A percentile compares a stretch with the other conserved stretches of the same genome.
Conservation (phyloP, 2,329 filamentous ascomycete genomes). For the Lasiodiplodia sp. region DNA sequence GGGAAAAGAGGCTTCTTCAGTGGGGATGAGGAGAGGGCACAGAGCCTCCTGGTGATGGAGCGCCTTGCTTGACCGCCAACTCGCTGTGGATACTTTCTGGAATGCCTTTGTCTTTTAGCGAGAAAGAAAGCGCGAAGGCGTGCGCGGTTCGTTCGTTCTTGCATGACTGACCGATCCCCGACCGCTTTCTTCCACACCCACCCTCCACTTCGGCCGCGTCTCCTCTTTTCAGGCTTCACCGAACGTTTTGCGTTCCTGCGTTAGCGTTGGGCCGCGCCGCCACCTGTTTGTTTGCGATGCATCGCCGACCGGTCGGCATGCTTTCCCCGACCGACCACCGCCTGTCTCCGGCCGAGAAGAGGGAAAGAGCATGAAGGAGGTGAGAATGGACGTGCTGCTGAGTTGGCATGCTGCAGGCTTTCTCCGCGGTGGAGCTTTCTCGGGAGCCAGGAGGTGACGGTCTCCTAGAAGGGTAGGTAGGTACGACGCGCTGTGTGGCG, state of each 20-base stretch:
- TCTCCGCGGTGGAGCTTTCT: neutral
- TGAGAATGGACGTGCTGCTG: neutral
- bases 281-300: too few species aligned
- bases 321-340: neutral
- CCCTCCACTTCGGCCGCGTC: neutral
- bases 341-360: neutral
- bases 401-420: neutral
- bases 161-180: neutral
- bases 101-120: neutral
- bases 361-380: neutral
- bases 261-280: neutral
- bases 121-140: neutral
- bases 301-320: neutral
- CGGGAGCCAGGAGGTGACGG: neutral
- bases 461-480: neutral
- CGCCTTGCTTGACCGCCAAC: neutral
- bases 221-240: constrained; percentile 1
- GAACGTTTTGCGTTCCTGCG: neutral
- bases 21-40: neutral
- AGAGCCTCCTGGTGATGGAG: neutral
- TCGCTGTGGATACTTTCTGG: neutral
- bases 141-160: neutral
- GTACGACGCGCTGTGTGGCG: neutral
- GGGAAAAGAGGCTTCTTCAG: neutral
- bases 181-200: neutral